Conservation (phyloP, 108 stramenopile genomes). For the Stephanodiscus triporus region DNA sequence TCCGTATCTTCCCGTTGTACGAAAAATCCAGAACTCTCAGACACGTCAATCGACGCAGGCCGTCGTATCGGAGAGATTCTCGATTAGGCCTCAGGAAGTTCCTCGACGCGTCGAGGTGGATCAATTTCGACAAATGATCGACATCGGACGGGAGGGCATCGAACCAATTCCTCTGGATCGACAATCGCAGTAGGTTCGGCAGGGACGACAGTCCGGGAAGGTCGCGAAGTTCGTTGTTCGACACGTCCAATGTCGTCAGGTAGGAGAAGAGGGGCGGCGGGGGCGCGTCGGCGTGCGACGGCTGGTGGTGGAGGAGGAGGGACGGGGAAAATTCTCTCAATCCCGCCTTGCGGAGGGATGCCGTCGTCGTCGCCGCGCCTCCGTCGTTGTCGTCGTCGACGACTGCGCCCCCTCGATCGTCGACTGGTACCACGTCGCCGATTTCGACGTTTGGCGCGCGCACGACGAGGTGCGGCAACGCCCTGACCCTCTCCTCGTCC, state of each 20-base stretch:
- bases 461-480: constrained; percentile 12
- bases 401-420: too few species aligned
- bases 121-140: constrained; percentile 14
- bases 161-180: constrained; percentile 34
- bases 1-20: constrained; percentile 35
- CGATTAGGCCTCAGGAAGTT: constrained; percentile 37
- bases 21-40: constrained; percentile 24
- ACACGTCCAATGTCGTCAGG: constrained; percentile 25
- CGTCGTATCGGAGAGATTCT: constrained; percentile 19
- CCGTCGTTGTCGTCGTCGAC: not conserved
- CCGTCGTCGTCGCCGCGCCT: not conserved
- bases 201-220: constrained; percentile 20
- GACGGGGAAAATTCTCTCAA: constrained; percentile 16
- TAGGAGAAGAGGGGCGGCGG: not conserved
- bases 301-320: not conserved
- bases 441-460: constrained; percentile 35
- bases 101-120: constrained; percentile 23
- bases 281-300: not conserved
- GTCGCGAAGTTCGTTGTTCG: constrained; percentile 24
- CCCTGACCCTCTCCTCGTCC: constrained; percentile 7
- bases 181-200: constrained; percentile 8
- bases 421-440: constrained; percentile 9
- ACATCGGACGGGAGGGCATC: constrained; percentile 18
- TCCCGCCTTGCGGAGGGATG: constrained; percentile 4
- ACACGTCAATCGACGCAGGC: constrained; percentile 4